Percentiles rank a stretch among this genome's conserved stretches.
Conservation (phyloP, 2,329 filamentous ascomycete species). For the Beauveria pseudobassiana region DNA sequence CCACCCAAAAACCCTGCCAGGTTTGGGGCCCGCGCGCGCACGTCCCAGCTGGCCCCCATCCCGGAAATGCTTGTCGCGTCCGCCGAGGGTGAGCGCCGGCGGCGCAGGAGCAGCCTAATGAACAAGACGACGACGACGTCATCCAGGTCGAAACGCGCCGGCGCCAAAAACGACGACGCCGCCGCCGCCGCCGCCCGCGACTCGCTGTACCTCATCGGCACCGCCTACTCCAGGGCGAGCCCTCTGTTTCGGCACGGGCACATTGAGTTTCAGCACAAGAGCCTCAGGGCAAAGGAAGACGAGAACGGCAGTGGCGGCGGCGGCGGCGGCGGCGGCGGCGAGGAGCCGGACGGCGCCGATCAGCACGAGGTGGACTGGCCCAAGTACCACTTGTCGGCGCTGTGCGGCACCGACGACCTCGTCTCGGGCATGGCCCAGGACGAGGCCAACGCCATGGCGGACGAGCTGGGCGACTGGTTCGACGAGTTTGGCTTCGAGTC, state of each 20-base stretch:
- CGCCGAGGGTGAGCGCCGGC: not conserved
- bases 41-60: conserved; percentile 32
- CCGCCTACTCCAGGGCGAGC: conserved; percentile 6
- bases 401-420: conserved; percentile 48
- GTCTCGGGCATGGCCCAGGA: conserved; percentile 34
- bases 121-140: not conserved
- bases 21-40: conserved; percentile 11
- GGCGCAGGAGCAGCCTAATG: not conserved
- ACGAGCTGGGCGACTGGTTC: conserved; percentile 45
- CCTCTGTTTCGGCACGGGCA: conserved; percentile 9
- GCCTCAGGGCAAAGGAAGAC: not conserved
- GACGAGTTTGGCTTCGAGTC: conserved; percentile 40
- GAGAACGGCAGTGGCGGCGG: not conserved
- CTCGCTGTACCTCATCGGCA: conserved; percentile 7
- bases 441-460: conserved; percentile 35
- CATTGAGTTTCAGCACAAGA: conserved; percentile 7
- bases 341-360: conserved; percentile 20
- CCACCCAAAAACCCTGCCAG: conserved; percentile 12
- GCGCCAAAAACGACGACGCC: not conserved
- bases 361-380: conserved; percentile 48
- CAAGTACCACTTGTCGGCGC: conserved; percentile 57
- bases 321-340: not conserved
- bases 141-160: conserved; percentile 12
- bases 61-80: conserved; percentile 28
- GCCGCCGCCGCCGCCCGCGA: not conserved